Conservation (phyloP, 2,329 filamentous ascomycete genomes). For the Thielaviopsis musarum region DNA sequence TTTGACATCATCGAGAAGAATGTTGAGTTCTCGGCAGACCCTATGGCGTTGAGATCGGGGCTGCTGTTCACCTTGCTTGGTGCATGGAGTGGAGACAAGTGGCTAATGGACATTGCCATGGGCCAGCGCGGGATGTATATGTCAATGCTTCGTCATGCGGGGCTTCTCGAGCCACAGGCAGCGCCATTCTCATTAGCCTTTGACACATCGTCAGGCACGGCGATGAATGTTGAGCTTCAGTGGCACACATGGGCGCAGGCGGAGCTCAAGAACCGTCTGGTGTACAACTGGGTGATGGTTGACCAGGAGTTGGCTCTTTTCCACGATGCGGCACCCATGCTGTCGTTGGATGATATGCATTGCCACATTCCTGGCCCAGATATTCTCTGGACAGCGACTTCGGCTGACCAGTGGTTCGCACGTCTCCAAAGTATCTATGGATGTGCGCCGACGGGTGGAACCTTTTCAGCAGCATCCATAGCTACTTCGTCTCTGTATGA, state of each 20-base stretch:
- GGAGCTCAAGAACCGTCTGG: conserved; percentile 46
- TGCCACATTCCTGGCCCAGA: conserved; percentile 47
- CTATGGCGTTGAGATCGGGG: conserved; percentile 45
- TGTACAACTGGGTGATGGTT: conserved; percentile 62
- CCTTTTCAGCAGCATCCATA: neutral
- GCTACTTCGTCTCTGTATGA: conserved; percentile 35
- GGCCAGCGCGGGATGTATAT: conserved; percentile 59
- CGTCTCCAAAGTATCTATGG: conserved; percentile 43
- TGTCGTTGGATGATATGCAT: conserved; percentile 47
- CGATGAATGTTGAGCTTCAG: conserved; percentile 27
- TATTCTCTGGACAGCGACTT: conserved; percentile 43
- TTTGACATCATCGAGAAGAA: conserved; percentile 59
- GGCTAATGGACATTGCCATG: conserved; percentile 64
- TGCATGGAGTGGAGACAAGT: conserved; percentile 60
- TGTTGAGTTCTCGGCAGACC: conserved; percentile 48
- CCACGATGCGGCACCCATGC: conserved; percentile 43
- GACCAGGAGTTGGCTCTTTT: conserved; percentile 56
- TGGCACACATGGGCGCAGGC: conserved; percentile 50
- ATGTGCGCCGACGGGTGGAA: conserved; percentile 31
- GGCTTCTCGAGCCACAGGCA: conserved; percentile 39
- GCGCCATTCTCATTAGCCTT: neutral
- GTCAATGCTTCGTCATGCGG: conserved; percentile 53
- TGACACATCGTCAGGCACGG: neutral
- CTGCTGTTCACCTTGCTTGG: conserved; percentile 51
- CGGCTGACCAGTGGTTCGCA: conserved; percentile 40